Percentiles rank a stretch among this genome's conserved stretches.
Conservation (phyloP, 208 protist genomes). For the Borovskyia barvae region DNA sequence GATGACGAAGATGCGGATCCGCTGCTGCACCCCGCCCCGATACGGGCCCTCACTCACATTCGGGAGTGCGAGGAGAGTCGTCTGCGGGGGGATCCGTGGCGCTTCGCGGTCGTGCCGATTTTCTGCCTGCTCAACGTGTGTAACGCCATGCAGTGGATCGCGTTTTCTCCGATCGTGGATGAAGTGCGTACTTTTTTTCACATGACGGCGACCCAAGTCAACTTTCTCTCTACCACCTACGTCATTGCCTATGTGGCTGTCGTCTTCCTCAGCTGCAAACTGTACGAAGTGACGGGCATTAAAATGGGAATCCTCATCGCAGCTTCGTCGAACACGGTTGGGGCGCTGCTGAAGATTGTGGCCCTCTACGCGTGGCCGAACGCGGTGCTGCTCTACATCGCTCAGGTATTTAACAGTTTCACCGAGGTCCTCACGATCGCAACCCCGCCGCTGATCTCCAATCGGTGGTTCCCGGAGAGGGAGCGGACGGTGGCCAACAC, state of each 20-base stretch:
- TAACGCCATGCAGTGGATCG: constrained; percentile 79
- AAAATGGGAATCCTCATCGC: constrained; percentile 56
- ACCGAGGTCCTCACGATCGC: constrained; percentile 77
- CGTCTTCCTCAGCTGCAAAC: constrained; percentile 81
- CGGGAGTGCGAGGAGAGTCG: constrained; percentile 10
- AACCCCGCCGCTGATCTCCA: constrained; percentile 74
- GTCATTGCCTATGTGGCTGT: constrained; percentile 74
- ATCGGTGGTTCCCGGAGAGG: constrained; percentile 67
- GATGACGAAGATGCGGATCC: constrained; percentile 23
- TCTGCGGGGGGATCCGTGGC: constrained; percentile 41
- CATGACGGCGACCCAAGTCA: constrained; percentile 57
- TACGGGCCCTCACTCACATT: constrained; percentile 13
- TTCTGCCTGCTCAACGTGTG: constrained; percentile 64
- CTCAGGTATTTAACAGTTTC: constrained; percentile 69
- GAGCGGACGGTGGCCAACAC: constrained; percentile 73
- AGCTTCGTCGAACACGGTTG: constrained; percentile 43
- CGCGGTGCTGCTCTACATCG: constrained; percentile 48
- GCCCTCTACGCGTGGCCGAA: constrained; percentile 63
- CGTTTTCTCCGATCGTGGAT: constrained; percentile 55
- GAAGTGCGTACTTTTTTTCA: constrained; percentile 53
- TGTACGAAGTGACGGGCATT: constrained; percentile 70
- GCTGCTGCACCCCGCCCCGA: constrained; percentile 18
- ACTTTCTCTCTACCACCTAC: constrained; percentile 75
- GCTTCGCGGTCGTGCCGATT: constrained; percentile 42
- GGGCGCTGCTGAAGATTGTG: constrained; percentile 60